Conservation (phyloP, 306 rosid species). For the Begonia loranthoides region DNA sequence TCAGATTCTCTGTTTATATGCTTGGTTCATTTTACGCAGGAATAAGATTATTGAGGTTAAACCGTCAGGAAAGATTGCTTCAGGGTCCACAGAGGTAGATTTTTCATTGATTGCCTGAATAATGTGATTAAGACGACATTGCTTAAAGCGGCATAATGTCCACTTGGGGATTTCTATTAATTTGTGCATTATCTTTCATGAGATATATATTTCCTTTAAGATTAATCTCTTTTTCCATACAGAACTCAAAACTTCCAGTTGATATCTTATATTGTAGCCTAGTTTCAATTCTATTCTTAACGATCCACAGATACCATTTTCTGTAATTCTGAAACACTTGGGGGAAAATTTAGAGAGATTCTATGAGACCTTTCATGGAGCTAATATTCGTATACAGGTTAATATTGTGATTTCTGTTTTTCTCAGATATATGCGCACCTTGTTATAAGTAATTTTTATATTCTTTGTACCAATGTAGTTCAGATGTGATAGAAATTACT, state of each 20-base stretch:
- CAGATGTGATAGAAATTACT: too few relatives aligned
- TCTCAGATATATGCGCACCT: not conserved
- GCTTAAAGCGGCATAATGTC: too few relatives aligned
- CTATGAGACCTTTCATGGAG: constrained; percentile 90
- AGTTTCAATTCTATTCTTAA: not conserved
- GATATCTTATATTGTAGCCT: not conserved
- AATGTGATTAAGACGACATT: too few relatives aligned
- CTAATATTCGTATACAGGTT: constrained; percentile 81
- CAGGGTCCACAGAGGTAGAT: constrained; percentile 77
- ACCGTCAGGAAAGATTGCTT: constrained; percentile 73
- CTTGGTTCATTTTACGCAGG: constrained; percentile 45
- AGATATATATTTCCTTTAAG: too few relatives aligned
- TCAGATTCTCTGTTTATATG: constrained; percentile 8
- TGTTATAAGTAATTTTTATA: too few relatives aligned
- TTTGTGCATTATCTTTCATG: too few relatives aligned
- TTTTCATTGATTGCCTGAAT: not conserved
- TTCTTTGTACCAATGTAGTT: too few relatives aligned
- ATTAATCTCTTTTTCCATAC: too few relatives aligned
- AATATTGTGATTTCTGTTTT: constrained; percentile 5
- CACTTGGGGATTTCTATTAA: too few relatives aligned
- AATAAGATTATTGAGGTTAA: constrained; percentile 50
- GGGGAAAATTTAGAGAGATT: constrained; percentile 41
- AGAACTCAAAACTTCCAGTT: too few relatives aligned
- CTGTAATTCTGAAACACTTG: constrained; percentile 44
- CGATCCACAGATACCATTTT: constrained; percentile 60